phyloP scores from a whole-genome alignment of 2,329 filamentous ascomycete genomes.

The Penicillium italicum region DNA sequence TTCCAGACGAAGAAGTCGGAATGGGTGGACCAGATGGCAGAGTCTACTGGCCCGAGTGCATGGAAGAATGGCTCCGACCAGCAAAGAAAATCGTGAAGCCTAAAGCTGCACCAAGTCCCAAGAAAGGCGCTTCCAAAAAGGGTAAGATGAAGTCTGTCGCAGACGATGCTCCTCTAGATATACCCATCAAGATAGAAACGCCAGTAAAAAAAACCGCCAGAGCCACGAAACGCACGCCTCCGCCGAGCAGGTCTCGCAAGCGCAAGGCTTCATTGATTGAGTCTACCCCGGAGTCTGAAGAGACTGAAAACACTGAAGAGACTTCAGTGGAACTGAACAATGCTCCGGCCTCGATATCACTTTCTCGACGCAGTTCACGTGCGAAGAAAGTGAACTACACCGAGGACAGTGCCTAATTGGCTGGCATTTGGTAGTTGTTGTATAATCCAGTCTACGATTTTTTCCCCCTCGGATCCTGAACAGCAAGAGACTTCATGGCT shows the following conservation, averaged over 20 bases:
- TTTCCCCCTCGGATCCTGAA: not conserved
- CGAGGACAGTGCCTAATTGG: conserved; percentile 30
- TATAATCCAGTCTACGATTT: not conserved
- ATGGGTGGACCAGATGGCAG: conserved; percentile 81
- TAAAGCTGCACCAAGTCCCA: conserved; percentile 23
- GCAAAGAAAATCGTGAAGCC: conserved; percentile 58
- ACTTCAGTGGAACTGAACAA: conserved; percentile 3
- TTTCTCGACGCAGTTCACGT: conserved; percentile 30
- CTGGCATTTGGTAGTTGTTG: not conserved
- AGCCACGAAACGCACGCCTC: conserved; percentile 16
- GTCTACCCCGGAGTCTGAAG: conserved; percentile 28
- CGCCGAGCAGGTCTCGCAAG: conserved; percentile 24
- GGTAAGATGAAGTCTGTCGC: conserved; percentile 17
- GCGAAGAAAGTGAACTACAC: conserved; percentile 36
- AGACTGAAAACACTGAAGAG: conserved; percentile 19
- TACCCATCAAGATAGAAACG: conserved; percentile 13
- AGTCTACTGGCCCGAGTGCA: conserved; percentile 86
- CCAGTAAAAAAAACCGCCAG: conserved; percentile 16
- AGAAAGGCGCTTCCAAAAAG: conserved; percentile 19
- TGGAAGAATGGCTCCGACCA: conserved; percentile 85
- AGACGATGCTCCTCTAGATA: conserved; percentile 4
- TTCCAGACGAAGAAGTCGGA: conserved; percentile 66
- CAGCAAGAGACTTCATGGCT: not conserved
- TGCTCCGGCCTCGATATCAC: conserved; percentile 3
- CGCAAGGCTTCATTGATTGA: conserved; percentile 29